Evolutionary conservation across 495 filamentous ascomycete species (phyloP), one percentile per base, ranked within the genome.

Genomic region (Cudoniella acicularis): DNA sequence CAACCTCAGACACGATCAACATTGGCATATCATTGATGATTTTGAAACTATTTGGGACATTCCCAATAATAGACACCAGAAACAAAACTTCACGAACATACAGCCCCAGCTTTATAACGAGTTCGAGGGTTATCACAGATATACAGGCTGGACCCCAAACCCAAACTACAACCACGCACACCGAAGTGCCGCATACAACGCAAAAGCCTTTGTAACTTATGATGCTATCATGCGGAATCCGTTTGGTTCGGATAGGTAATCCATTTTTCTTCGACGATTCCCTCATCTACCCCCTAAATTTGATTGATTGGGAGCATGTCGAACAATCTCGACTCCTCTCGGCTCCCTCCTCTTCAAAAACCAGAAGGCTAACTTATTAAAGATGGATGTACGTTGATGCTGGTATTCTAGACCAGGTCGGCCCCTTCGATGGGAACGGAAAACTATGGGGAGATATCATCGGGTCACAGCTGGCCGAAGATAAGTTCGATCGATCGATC

Each of bases 141-240:
- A 4, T 4, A 9, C 43, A n/a, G 16, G 20, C 17, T 47, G 43
- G 43, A 9, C 8, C 8, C 63, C 63, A 27, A 57, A 59, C 23
- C 51, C 50, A 0, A 47, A 56, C 36, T 65, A 65, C 54, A 65
- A 60, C 30, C 63, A 61, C 17, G 45, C 60, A n/a, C 63, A 65
- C 17, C 63, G 63, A 9, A 65, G 63, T 20, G 63, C 59, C 11
- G 57, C 63, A 3, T 65, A 61, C 18, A 65, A 63, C 22, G 63
- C 63, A 46, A 65, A 65, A 55, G 63, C 63, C 16, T 65, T 63
- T 54, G 36, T 65, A 59, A 65, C 63, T 60, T 65, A 63, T 45
- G 63, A 65, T 26, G 63, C 63, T 9, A 21, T 65, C 22, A 60
- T 63, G 63, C 60, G 60, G 30, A 63, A 65, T 18, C 63, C 63